Base-by-base conservation (phyloP, 306 rosid genomes). In the Pterocarpus santalinus region DNA sequence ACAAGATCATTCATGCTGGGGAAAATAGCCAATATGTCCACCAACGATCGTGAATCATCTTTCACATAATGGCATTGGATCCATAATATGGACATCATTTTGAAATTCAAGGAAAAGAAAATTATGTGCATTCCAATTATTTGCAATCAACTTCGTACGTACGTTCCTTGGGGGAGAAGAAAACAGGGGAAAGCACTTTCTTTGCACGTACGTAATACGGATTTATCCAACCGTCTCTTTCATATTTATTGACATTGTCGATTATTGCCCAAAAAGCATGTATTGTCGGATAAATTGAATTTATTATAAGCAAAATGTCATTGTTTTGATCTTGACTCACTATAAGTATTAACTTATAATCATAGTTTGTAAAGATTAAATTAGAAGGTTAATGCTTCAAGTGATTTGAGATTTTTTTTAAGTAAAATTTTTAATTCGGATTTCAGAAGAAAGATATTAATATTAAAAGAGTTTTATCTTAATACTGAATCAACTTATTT, bases 31-130 rank as follows among this genome's bases (percentile, higher is more conserved):
- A 39, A 7, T 44, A 39, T 55, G 56, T 52, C 32, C 65, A 66
- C 67, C 57, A 22, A 39, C 67, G 47, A 56, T 28, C 15, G 16
- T 65, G 16, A 65, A 77, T 52, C 2, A 33, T 58, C n/a, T 41
- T 57, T 41, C 10, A 63, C 3, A 47, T 57, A 10, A 72, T 39
- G 5, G 8, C 63, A 60, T 63, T 63, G 34, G 28, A 8, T 74
- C 69, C 6, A 74, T 51, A 63, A 62, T 76, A 11, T 41, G 15
- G 49, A 15, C 11, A 76, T 76, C 22, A n/a, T 63, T 76, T 60
- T n/a, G 13, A 6, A 9, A 4, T 44, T 61, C 70, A 76, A 47
- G 13, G 8, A 64, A 75, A 46, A 61, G 33, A 44, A 60, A 75
- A 43, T 52, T 22, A 5, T 35, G 60, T 44, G 71, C 17, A 4